Evolutionary conservation across 306 rosid species (phyloP).

Genomic region (Glycine tomentella): DNA sequence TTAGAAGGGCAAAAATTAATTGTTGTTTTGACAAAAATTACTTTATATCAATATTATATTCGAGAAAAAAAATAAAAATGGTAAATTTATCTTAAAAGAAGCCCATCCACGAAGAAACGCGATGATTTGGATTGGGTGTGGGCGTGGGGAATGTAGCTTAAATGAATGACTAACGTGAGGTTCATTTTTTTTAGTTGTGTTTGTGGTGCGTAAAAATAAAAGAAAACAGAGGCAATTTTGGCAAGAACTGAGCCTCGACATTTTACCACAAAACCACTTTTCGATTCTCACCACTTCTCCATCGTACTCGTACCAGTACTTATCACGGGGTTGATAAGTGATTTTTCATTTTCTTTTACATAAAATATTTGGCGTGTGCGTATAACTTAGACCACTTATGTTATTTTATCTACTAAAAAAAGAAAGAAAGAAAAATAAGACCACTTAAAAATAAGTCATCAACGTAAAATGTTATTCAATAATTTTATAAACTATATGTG

Average conservation of each 20-base stretch:
- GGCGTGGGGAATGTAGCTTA: no score
- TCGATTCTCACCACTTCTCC: neutral
- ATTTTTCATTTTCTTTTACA: neutral
- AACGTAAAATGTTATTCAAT: no score
- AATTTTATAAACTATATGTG: no score
- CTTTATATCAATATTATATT: no score
- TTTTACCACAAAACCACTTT: neutral
- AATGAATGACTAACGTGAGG: neutral
- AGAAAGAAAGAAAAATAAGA: no score
- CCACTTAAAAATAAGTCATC: neutral
- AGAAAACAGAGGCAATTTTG: neutral
- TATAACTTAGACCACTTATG: no score
- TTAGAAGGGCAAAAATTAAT: no score
- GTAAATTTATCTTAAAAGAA: neutral
- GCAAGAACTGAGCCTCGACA: neutral
- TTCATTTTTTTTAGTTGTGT: neutral
- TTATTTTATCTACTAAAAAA: no score
- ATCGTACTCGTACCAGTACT: neutral
- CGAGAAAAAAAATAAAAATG: no score
- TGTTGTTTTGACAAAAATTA: no score
- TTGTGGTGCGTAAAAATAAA: neutral
- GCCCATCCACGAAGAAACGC: neutral
- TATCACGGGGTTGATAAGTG: neutral
- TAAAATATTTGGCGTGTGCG: neutral
- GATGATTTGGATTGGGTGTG: neutral